A percentile compares a stretch with the other conserved stretches of the same genome.
phyloP scores from a whole-genome alignment of 331 rosid species.

The Telfairia occidentalis region DNA sequence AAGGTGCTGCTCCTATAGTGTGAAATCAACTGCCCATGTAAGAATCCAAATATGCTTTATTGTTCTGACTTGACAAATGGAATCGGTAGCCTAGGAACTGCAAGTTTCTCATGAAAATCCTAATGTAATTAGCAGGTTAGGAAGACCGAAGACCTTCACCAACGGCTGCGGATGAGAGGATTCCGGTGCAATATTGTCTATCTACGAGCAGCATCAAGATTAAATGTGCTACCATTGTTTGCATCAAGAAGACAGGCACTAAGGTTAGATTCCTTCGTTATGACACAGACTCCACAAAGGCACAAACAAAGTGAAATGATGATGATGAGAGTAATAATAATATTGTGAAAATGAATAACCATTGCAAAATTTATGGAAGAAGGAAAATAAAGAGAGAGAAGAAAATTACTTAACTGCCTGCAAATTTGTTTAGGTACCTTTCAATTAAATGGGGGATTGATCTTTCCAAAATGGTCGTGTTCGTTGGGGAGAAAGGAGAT shows the following conservation, averaged over 20 bases:
- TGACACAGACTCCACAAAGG: background rate
- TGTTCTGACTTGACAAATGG: conserved; percentile 5
- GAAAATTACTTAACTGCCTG: conserved; percentile 7
- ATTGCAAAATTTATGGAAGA: background rate
- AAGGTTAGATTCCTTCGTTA: conserved; percentile 30
- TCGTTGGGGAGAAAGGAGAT: conserved; percentile 68
- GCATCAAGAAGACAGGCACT: conserved; percentile 72
- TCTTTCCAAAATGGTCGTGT: conserved; percentile 42
- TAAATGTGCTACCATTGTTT: conserved; percentile 55
- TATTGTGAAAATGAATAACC: background rate
- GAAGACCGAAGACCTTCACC: conserved; percentile 42
- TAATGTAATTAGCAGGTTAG: conserved; percentile 29
- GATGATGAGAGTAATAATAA: background rate
- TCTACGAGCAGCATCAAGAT: conserved; percentile 45
- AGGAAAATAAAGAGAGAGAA: background rate
- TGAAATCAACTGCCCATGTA: conserved; percentile 34
- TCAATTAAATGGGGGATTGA: conserved; percentile 75
- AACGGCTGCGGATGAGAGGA: conserved; percentile 74
- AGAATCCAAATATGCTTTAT: conserved; percentile 15
- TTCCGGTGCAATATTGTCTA: conserved; percentile 68
- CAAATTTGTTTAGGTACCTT: conserved; percentile 40
- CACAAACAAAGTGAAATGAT: background rate
- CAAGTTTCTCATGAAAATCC: conserved; percentile 9
- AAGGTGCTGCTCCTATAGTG: conserved; percentile 51
- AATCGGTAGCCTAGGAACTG: conserved; percentile 2